Base-by-base conservation (phyloP, 2,329 filamentous ascomycete genomes). In the Byssothecium circinans region DNA sequence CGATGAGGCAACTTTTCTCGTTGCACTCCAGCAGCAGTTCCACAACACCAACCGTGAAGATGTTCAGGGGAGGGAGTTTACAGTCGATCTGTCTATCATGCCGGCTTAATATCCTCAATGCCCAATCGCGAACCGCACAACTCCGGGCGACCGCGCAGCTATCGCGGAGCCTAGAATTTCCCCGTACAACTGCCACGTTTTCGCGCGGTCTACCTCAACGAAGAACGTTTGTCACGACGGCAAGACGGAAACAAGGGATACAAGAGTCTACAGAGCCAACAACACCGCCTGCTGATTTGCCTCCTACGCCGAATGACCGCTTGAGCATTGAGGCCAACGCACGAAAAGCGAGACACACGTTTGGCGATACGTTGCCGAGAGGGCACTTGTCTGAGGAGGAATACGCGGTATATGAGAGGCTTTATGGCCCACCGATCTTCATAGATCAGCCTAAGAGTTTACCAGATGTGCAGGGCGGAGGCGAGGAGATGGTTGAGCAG, bases 301-400 rank as follows among this genome's bases (percentile, higher is more conserved):
- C 52, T 8, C 30, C 52, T 4, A 47, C 59, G 10, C 47, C 57
- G n/a, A 47, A 45, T 12, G 59, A 67, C 41, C 57, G 57, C 8
- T 20, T 65, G n/a, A 63, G 50, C 4, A 75, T 82, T 45, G 87
- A 89, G 64, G 75, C 76, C 10, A 74, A 86, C 7, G 89, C 89
- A 25, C 82, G 87, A 46, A 78, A 83, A 57, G 86, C 89, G 29
- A 83, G 87, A 60, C 85, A 89, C 54, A 78, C 82, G 8, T 95
- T 90, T 68, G 86, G 90, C 52, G 85, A 94, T 61, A 85, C 80
- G 0, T 71, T 96, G 19, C 91, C 91, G 0, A 81, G 83, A 25
- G 84, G 80, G 27, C 83, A 89, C 58, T 70, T 96, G 42, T 84
- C 78, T 27, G 77, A 79, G 1, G 81, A 87, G 43, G 91, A 96